Percentiles rank a stretch among this genome's conserved stretches.
These are phyloP conservation scores for Dioscorea dumetorum DNA, from an alignment of 106 monocot genomes.

Conservation along the genomic window DNA sequence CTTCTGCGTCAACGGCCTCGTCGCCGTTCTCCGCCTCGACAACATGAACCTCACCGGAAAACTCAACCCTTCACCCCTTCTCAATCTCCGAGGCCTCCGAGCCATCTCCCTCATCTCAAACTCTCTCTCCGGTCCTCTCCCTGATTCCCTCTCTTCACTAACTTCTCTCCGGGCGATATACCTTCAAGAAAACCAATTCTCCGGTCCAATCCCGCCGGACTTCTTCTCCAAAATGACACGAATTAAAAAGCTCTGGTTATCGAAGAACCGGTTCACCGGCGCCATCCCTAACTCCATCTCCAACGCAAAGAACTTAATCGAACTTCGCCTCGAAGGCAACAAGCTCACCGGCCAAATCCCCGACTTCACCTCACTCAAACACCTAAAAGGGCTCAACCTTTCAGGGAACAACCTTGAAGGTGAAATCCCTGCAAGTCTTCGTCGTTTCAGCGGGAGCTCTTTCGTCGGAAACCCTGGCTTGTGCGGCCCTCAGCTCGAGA, in stretches of 20 bases:
- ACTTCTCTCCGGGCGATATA: constrained; percentile 45
- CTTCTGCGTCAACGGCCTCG: constrained; percentile 34
- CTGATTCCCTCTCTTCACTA: constrained; percentile 37
- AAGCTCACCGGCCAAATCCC: constrained; percentile 52
- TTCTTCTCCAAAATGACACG: constrained; percentile 40
- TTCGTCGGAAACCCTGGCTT: constrained; percentile 35
- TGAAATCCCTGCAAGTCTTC: constrained; percentile 19
- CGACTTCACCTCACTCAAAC: constrained; percentile 2
- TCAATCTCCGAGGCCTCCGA: constrained; percentile 35
- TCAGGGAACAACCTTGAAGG: constrained; percentile 53
- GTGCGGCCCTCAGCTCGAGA: constrained; percentile 19
- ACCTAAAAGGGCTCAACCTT: constrained; percentile 32
- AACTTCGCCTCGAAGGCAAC: constrained; percentile 62
- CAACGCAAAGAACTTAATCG: constrained; percentile 21
- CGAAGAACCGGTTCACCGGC: constrained; percentile 45
- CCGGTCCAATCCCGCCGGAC: constrained; percentile 48
- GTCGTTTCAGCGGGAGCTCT: constrained; percentile 11
- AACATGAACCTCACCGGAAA: constrained; percentile 57
- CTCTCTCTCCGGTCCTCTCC: constrained; percentile 46
- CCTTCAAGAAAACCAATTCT: constrained; percentile 44
- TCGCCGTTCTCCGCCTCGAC: constrained; percentile 39
- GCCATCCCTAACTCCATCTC: constrained; percentile 20
- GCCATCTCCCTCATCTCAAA: constrained; percentile 56
- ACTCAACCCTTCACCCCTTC: constrained; percentile 44
- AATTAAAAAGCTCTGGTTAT: constrained; percentile 65